These are phyloP conservation scores for Pseudoscleropodium purum DNA, from an alignment of 225 moss, liverwort and hornwort species.

Conservation along the genomic window DNA sequence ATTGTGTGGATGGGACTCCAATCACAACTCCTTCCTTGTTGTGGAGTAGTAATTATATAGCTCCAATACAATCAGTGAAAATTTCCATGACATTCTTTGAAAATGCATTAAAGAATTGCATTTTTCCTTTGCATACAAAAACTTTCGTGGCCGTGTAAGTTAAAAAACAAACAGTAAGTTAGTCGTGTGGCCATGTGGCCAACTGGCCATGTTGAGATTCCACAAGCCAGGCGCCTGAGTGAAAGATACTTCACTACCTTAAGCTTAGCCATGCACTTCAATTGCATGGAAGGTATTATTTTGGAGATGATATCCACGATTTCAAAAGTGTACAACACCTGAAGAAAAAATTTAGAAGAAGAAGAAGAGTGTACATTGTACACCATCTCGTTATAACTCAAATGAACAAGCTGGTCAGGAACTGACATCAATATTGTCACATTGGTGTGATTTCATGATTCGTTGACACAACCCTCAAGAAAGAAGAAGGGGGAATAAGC, in stretches of 20 bases:
- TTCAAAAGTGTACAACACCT: not conserved
- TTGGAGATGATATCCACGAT: not conserved
- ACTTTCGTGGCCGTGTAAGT: not conserved
- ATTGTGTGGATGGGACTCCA: too few relatives aligned
- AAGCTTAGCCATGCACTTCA: too few relatives aligned
- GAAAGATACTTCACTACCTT: too few relatives aligned
- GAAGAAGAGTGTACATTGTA: too few relatives aligned
- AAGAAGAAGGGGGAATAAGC: not conserved
- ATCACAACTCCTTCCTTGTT: not conserved
- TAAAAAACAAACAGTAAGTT: not conserved
- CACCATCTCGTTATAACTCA: not conserved
- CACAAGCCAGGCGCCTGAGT: too few relatives aligned
- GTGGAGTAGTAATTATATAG: too few relatives aligned
- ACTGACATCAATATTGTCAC: not conserved
- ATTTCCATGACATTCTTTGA: not conserved
- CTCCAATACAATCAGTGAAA: not conserved
- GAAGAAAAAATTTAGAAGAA: too few relatives aligned
- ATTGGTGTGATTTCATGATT: not conserved
- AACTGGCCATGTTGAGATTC: not conserved
- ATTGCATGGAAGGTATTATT: not conserved
- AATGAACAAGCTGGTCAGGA: not conserved
- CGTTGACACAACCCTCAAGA: not conserved
- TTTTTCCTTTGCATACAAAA: not conserved
- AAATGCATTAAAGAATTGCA: too few relatives aligned
- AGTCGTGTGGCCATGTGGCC: not conserved